phyloP scores from a whole-genome alignment of 441 rosid genomes.

The Croton laevigatus region DNA sequence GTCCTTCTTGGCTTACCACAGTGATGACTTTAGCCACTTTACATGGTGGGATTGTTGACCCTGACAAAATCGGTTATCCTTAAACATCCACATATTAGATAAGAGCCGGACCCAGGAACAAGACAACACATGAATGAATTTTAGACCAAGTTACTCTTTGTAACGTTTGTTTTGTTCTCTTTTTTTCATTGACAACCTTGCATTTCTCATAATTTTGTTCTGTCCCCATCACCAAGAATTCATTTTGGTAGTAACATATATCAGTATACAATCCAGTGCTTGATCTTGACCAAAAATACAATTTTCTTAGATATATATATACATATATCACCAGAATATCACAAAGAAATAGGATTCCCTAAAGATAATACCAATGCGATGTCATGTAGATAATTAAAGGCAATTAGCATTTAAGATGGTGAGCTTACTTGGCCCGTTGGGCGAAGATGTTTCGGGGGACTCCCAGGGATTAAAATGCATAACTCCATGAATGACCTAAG shows the following conservation, averaged over 20 bases:
- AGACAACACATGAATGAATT: background rate
- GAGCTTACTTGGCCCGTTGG: constrained; percentile 52
- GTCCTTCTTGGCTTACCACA: too few species aligned
- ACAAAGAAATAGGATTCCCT: background rate
- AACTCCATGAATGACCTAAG: constrained; percentile 90
- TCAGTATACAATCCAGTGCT: background rate
- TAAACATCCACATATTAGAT: too few species aligned
- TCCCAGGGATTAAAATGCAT: constrained; percentile 85
- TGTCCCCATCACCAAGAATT: background rate
- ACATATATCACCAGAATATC: background rate
- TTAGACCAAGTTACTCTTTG: background rate
- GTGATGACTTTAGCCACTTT: too few species aligned
- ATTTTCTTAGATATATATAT: too few species aligned
- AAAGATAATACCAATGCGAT: background rate
- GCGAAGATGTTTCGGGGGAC: constrained; percentile 51
- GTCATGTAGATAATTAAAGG: background rate
- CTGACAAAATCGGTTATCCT: too few species aligned
- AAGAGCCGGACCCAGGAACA: background rate
- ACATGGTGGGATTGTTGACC: too few species aligned
- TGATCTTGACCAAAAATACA: background rate
- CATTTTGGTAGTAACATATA: background rate
- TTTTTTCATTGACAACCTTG: background rate
- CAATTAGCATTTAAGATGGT: constrained; percentile 14
- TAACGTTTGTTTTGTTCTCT: background rate
- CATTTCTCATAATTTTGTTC: background rate